Base-by-base conservation (phyloP, 805 yeast species). In the Candida silvatica region DNA sequence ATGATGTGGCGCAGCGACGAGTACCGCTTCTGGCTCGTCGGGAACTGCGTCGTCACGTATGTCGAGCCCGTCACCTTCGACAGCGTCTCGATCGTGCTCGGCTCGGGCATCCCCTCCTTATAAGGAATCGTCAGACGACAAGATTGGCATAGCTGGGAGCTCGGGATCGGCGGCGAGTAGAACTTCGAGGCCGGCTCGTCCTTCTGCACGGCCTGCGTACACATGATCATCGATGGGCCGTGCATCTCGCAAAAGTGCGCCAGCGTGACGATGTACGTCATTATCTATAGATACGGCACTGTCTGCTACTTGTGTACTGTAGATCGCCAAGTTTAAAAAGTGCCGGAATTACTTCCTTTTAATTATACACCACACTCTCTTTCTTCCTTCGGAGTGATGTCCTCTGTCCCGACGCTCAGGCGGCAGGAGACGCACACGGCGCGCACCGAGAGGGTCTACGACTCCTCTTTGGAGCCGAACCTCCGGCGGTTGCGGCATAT, bases 191-290 rank as follows among this genome's bases (percentile, higher is more conserved):
- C 20, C 7, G 35, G 14, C 17, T 41, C 35, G 5, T 24, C 26
- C 6, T 36, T 31, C 11, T 33, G 12, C 5, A 36, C 44, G 18
- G 52, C 44, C 44, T 77, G 84, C 0, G 87, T 77, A 42, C 83
- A 79, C 49, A 77, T 55, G 2, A 81, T 61, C 27, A 76, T 69
- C 9, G 77, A 62, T 0, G 90, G 88, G 0, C 90, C 90, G 49
- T 81, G 88, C 17, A 74, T 67, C 54, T 81, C 90, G 53, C 90
- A 81, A 53, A 81, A 81, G 50, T 81, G 90, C 0, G 85, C 79
- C 32, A 81, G 51, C 16, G 81, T 64, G 7, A 75, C 55, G 8
- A 69, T 68, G 48, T 59, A 71, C 27, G 66, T 44, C 58, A 54
- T 54, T n/a, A n/a, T n/a, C n/a, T n/a, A n/a, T n/a, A n/a, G n/a